Evolutionary conservation across 139 green algal species (phyloP).

Genomic region (Tetraselmis striata): DNA sequence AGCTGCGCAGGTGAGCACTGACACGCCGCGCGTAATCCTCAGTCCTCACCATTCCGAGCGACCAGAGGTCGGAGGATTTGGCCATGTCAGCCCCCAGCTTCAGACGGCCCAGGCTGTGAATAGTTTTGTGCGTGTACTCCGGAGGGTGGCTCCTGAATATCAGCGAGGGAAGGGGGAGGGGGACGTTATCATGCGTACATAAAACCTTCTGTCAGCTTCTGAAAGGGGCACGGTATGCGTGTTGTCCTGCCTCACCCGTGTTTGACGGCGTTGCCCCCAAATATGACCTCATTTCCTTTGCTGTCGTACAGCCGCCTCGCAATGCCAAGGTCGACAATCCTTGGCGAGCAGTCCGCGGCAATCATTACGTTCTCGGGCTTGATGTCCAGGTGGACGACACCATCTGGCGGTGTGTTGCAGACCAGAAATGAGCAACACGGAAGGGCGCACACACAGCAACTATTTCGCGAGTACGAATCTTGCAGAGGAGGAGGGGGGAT

Average conservation of each 20-base stretch:
- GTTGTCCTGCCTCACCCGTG: too few species aligned
- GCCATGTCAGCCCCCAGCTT: background rate
- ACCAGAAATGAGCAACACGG: background rate
- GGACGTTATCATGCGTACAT: too few species aligned
- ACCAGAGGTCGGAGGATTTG: background rate
- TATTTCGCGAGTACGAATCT: too few species aligned
- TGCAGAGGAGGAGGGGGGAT: background rate
- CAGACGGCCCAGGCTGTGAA: too few species aligned
- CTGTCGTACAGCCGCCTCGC: background rate
- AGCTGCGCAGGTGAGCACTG: too few species aligned
- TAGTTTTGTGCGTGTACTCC: background rate
- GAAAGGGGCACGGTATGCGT: too few species aligned
- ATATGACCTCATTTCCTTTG: background rate
- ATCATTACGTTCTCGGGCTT: background rate
- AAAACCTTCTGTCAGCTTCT: too few species aligned
- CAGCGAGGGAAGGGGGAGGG: too few species aligned
- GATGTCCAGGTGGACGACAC: background rate
- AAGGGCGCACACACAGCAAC: too few species aligned
- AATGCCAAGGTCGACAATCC: background rate
- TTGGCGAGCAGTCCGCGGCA: background rate
- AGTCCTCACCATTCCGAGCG: background rate
- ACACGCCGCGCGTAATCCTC: too few species aligned
- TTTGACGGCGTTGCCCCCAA: background rate
- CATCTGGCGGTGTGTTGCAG: background rate
- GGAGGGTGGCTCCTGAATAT: too few species aligned